These are phyloP conservation scores for Jacaranda mimosifolia DNA, from an alignment of 257 asterid species.

Conservation along the genomic window DNA sequence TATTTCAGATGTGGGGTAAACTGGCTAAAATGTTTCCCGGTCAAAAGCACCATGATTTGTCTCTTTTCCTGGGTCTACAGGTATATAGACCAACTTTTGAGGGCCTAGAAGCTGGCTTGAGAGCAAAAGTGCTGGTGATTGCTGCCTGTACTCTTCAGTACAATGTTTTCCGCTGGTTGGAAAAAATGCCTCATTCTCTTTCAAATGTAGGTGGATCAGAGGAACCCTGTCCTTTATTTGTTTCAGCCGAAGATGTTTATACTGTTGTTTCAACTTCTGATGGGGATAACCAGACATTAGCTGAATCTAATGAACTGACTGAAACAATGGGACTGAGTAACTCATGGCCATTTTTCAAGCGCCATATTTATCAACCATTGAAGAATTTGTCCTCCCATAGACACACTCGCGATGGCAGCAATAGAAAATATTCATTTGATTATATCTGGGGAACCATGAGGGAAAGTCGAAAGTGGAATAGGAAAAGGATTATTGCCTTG, in stretches of 20 bases:
- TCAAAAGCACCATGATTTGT: constrained; percentile 56
- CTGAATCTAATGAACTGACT: constrained; percentile 45
- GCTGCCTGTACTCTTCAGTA: constrained; percentile 78
- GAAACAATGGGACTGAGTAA: constrained; percentile 48
- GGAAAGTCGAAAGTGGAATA: constrained; percentile 75
- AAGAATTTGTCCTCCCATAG: constrained; percentile 40
- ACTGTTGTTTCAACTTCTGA: constrained; percentile 42
- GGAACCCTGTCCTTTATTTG: constrained; percentile 77
- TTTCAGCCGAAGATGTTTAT: constrained; percentile 59
- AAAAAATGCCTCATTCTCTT: constrained; percentile 57
- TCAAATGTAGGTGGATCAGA: constrained; percentile 49
- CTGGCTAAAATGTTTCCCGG: constrained; percentile 77
- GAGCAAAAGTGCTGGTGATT: constrained; percentile 72
- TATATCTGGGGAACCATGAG: constrained; percentile 67
- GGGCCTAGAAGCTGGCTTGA: constrained; percentile 73
- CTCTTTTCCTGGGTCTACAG: constrained; percentile 66
- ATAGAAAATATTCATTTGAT: constrained; percentile 47
- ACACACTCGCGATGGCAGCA: constrained; percentile 37
- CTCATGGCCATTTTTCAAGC: constrained; percentile 58
- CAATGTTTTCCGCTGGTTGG: constrained; percentile 75
- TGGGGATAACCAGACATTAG: constrained; percentile 43
- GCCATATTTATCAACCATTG: constrained; percentile 43
- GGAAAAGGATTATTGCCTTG: constrained; percentile 56
- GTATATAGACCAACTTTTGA: constrained; percentile 59
- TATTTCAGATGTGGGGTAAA: constrained; percentile 80